These are phyloP conservation scores for Penicillium canescens DNA, from an alignment of 495 filamentous ascomycete genomes.

Conservation along the genomic window DNA sequence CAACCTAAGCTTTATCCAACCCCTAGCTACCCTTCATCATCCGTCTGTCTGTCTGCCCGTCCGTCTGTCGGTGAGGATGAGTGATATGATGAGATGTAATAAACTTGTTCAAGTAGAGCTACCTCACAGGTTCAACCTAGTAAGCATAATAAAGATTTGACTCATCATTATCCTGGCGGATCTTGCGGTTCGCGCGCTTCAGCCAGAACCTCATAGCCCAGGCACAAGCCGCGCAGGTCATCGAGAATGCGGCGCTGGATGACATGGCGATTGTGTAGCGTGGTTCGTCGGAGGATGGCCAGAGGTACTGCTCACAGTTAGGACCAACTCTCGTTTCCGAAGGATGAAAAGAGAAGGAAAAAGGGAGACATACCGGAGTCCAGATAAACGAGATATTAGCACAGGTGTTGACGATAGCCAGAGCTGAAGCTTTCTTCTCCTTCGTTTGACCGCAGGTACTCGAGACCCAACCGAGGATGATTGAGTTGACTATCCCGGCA, in stretches of 20 bases:
- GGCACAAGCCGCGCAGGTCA: conserved; percentile 37
- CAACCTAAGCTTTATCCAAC: too few relatives aligned
- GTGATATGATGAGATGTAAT: not conserved
- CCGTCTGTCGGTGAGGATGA: too few relatives aligned
- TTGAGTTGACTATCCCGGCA: conserved; percentile 17
- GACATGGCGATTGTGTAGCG: conserved; percentile 46
- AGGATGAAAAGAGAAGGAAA: conserved; percentile 1
- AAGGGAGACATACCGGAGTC: conserved; percentile 33
- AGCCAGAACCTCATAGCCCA: conserved; percentile 45
- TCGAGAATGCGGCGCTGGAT: conserved; percentile 48
- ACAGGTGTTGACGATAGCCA: conserved; percentile 58
- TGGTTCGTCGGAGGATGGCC: conserved; percentile 48
- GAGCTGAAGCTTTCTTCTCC: conserved; percentile 46
- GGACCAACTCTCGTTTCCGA: conserved; percentile 3
- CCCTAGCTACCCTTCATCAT: too few relatives aligned
- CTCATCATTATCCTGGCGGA: conserved; percentile 37
- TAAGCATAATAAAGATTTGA: conserved; percentile 32
- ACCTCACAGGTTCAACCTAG: conserved; percentile 12
- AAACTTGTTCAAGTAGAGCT: conserved; percentile 3
- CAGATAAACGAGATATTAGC: conserved; percentile 56
- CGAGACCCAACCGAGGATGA: conserved; percentile 23
- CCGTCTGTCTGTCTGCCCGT: too few relatives aligned
- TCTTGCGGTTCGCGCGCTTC: conserved; percentile 48
- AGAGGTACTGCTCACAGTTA: conserved; percentile 45
- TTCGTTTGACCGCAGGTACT: conserved; percentile 25